Evolutionary conservation across 2,329 filamentous ascomycete genomes (phyloP).

Genomic region (Diaporthe humulicola): DNA sequence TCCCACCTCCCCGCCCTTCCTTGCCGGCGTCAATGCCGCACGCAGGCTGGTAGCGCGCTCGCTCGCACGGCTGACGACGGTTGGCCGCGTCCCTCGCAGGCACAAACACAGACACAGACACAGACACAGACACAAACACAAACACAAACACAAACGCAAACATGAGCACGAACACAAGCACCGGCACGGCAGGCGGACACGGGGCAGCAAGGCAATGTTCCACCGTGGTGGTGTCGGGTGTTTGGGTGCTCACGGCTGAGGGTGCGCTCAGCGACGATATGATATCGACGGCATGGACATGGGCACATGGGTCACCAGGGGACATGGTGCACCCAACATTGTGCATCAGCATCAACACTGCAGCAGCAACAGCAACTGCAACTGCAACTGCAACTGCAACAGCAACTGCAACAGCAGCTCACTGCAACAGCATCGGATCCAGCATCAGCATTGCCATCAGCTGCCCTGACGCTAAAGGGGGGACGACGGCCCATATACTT

Average conservation of each 20-base stretch:
- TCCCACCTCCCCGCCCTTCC: background rate
- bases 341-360: too few relatives aligned
- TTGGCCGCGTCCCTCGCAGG: slow-evolving; percentile 4
- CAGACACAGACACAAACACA: background rate
- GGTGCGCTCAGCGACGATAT: too few relatives aligned
- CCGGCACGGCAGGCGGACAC: background rate
- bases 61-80: slow-evolving; percentile 7
- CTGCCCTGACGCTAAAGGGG: background rate
- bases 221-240: background rate
- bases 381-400: too few relatives aligned
- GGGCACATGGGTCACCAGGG: too few relatives aligned
- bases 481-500: background rate
- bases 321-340: background rate
- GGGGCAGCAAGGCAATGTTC: background rate
- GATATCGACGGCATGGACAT: too few relatives aligned
- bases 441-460: too few relatives aligned
- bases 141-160: background rate
- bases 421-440: too few relatives aligned
- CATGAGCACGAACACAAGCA: background rate
- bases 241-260: too few relatives aligned
- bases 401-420: too few relatives aligned
- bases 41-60: background rate
- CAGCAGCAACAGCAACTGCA: background rate
- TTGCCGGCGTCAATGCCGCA: background rate
- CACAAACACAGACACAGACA: background rate